Evolutionary conservation across 2,329 filamentous ascomycete species (phyloP).

Genomic region (Penicillium sp.): DNA sequence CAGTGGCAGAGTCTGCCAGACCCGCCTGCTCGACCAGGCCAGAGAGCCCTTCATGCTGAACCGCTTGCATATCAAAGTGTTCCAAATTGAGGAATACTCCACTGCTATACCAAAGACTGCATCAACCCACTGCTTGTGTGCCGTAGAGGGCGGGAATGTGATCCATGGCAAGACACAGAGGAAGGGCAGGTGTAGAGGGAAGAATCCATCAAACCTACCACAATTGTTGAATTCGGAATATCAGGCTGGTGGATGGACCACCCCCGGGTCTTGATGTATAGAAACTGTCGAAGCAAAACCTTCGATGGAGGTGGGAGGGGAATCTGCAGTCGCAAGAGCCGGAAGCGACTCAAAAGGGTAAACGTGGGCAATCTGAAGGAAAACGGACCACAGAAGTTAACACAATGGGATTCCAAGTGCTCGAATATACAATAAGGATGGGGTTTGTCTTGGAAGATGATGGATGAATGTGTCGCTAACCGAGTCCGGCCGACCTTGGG

Average conservation of each 20-base stretch:
- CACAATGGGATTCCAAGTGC: constrained; percentile 23
- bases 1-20: constrained; percentile 24
- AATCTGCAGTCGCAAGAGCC: constrained; percentile 38
- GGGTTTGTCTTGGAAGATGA: constrained; percentile 11
- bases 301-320: constrained; percentile 37
- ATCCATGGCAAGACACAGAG: constrained; percentile 29
- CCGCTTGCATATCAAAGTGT: constrained; percentile 36
- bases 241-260: constrained; percentile 32
- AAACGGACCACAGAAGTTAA: constrained; percentile 25
- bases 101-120: constrained; percentile 34
- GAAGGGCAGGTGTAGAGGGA: constrained; percentile 27
- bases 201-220: constrained; percentile 42
- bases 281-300: constrained; percentile 22
- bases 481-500: constrained; percentile 35
- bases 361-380: constrained; percentile 30
- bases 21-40: constrained; percentile 35
- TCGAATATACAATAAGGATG: constrained; percentile 22
- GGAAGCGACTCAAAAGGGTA: constrained; percentile 35
- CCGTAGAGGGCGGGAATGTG: constrained; percentile 24
- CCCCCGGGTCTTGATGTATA: constrained; percentile 34
- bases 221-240: constrained; percentile 31
- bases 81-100: constrained; percentile 31
- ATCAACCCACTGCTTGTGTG: constrained; percentile 37
- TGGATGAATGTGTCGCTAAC: constrained; percentile 23
- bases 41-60: constrained; percentile 37